These are phyloP conservation scores for Pleurotus ostreatus DNA, from an alignment of 768 basidiomycete genomes.

Conservation along the genomic window DNA sequence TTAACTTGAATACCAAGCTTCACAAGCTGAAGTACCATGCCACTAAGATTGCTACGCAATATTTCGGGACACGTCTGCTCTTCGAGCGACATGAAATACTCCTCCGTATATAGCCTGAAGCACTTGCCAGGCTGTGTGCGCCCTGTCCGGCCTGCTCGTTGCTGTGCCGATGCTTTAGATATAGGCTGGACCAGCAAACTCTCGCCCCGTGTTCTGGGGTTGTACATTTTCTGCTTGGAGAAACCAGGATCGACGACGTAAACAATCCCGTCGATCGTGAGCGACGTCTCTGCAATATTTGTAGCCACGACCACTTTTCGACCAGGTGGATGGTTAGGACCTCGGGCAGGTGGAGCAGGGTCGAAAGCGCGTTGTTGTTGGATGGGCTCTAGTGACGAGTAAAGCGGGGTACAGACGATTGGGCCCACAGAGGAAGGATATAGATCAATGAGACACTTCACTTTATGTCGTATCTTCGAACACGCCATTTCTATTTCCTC, in stretches of 20 bases:
- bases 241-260: constrained; percentile 98
- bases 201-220: constrained; percentile 94
- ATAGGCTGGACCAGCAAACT: constrained; percentile 93
- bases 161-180: constrained; percentile 94
- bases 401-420: constrained; percentile 85
- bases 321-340: constrained; percentile 70
- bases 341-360: constrained; percentile 61
- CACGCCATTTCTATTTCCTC: constrained; percentile 98
- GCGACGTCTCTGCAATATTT: constrained; percentile 95
- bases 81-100: constrained; percentile 92
- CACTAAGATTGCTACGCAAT: constrained; percentile 86
- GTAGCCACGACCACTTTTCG: constrained; percentile 94
- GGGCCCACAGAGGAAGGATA: constrained; percentile 80
- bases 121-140: constrained; percentile 96
- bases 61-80: constrained; percentile 99
- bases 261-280: constrained; percentile 98
- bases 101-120: constrained; percentile 94
- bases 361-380: constrained; percentile 98
- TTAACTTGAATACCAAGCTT: constrained; percentile 86
- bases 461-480: constrained; percentile 86
- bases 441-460: constrained; percentile 72
- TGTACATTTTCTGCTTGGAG: constrained; percentile 98
- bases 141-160: constrained; percentile 94
- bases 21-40: constrained; percentile 87
- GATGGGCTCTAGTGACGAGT: constrained; percentile 89